Base-by-base conservation (phyloP, 768 basidiomycete genomes). In the Tricholoma terreum region DNA sequence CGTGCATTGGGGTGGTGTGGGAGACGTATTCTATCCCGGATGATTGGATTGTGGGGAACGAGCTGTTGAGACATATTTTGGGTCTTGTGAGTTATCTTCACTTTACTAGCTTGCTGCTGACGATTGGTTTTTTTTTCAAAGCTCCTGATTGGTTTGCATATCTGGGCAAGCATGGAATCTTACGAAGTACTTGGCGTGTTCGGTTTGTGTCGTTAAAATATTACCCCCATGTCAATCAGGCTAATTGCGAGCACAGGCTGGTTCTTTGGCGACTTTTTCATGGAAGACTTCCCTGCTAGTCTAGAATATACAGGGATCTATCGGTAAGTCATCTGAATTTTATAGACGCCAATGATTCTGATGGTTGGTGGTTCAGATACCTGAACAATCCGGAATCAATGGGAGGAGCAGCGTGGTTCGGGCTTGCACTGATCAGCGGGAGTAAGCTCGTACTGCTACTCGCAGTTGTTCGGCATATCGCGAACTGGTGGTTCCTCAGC, bases 221-320 rank as follows among this genome's bases (percentile, higher is more conserved):
- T 55, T 38, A 11, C 27, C 12, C 27, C 22, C 3, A 19, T 50
- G 5, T n/a, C n/a, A n/a, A n/a, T n/a, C 15, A 14, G 50, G 51
- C 35, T 51, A 50, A 15, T 50, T 54, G 30, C 14, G 24, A 3
- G 4, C 30, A 12, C 56, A 94, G 92, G 97, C 22, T 99, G 97
- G 97, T 95, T 98, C 75, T 99, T 97, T 63, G 94, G 94, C 21
- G 93, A 96, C 73, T 96, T 96, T 75, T 95, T 95, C 79, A 89
- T 95, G 74, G 92, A 96, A 65, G 89, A 94, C 60, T 95, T 92
- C 71, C 93, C 96, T 3, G 75, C 89, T 0, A 84, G 91, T 58
- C 76, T 98, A 8, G 93, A 95, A 58, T 98, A 98, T 69, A 95
- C 94, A 52, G 97, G 97, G 31, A 98, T 99, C 62, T 99, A 96